Evolutionary conservation across 2,329 filamentous ascomycete species (phyloP).

Genomic region (Ceratocystis destructans): DNA sequence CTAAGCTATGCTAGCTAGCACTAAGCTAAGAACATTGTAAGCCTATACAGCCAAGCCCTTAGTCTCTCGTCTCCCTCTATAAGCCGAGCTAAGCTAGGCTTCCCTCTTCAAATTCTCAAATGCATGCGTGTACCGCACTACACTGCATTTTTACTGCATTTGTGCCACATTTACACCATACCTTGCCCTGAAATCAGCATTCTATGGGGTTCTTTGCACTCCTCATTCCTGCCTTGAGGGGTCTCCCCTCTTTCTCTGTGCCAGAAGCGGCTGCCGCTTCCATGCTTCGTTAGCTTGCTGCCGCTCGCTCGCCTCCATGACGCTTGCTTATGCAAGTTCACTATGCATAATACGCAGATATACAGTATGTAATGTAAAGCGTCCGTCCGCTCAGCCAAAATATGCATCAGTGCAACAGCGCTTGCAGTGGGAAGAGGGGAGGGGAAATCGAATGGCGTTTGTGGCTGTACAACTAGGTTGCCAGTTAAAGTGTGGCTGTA

Average conservation of each 20-base stretch:
- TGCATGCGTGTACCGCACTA: neutral
- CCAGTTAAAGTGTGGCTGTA: conserved; percentile 4
- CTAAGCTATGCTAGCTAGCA: neutral
- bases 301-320: neutral
- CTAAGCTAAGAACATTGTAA: neutral
- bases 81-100: neutral
- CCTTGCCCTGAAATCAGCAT: neutral
- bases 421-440: no score
- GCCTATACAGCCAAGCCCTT: neutral
- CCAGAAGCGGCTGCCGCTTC: neutral
- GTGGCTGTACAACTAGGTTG: neutral
- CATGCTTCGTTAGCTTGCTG: neutral
- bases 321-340: neutral
- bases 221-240: neutral
- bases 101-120: neutral
- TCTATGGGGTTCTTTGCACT: neutral
- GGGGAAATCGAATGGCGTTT: neutral
- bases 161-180: neutral
- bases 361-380: neutral
- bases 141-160: no score
- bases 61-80: neutral
- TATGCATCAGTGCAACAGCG: no score
- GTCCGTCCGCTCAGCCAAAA: no score
- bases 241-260: neutral
- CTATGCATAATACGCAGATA: neutral